Evolutionary conservation across 768 basidiomycete species (phyloP), one percentile per base, ranked within the genome.

Genomic region (Antrodiella citrinella): DNA sequence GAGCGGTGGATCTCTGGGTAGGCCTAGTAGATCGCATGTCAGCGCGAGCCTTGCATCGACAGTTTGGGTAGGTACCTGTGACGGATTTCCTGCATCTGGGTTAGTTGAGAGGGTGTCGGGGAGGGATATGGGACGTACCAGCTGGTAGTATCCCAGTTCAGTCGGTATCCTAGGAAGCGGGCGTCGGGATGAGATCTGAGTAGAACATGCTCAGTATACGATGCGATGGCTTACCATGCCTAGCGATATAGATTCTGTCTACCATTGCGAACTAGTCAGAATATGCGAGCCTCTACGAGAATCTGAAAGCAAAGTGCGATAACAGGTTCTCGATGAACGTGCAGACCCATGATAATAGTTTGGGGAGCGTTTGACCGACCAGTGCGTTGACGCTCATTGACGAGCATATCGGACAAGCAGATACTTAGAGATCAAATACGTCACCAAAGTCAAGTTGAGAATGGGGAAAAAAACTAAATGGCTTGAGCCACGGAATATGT

Each of bases 81-180:
- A 49, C 49, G n/a, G 55, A 54, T 39, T 53, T 44, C 51, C 57
- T 55, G 11, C 23, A 23, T n/a, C 41, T 44, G 24, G 30, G 20
- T 49, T 49, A 38, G 23, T 35, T 5, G 19, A 21, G n/a, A n/a
- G n/a, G n/a, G n/a, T n/a, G n/a, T n/a, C n/a, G n/a, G n/a, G n/a
- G n/a, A n/a, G 10, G 44, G 26, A 11, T 30, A n/a, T 20, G 23
- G 35, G 44, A 44, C 77, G 60, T 49, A 85, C 88, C 89, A 90
- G 44, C 69, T 71, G 7, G 69, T 68, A 26, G 74, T 78, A 25
- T 83, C 63, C 86, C 86, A 91, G 66, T 85, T 90, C 52, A 82
- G 58, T 59, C 87, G 73, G 57, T 81, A 90, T 39, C 89, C 88
- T 90, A 63, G n/a, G n/a, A n/a, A n/a, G n/a, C n/a, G n/a, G n/a